These are phyloP conservation scores for Aegle marmelos DNA, from an alignment of 345 rosid species.

Conservation along the genomic window DNA sequence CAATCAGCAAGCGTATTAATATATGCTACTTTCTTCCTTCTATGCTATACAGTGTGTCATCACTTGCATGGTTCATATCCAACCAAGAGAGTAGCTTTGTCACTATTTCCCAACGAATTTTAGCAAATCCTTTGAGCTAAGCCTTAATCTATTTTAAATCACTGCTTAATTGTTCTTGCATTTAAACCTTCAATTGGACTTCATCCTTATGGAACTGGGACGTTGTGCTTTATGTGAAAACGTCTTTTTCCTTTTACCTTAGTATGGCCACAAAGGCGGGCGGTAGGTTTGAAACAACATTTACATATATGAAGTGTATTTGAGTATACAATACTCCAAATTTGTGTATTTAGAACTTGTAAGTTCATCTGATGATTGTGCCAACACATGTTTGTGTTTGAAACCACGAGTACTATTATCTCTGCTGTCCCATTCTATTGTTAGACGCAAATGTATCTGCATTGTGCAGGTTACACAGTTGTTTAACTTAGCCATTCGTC, in stretches of 20 bases:
- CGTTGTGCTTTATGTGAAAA: not conserved
- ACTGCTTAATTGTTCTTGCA: not conserved
- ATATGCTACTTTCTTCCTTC: slow-evolving; percentile 21
- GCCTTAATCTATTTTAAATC: slow-evolving; percentile 3
- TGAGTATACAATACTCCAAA: not conserved
- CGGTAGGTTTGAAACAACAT: not conserved
- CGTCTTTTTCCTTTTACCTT: not conserved
- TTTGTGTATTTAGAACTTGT: not conserved
- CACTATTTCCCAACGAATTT: slow-evolving; percentile 91
- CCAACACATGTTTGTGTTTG: not conserved
- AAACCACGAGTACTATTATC: too few species aligned
- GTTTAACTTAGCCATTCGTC: too few species aligned
- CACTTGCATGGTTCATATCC: slow-evolving; percentile 99
- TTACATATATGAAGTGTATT: not conserved
- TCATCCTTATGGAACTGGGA: not conserved
- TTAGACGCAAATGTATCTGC: too few species aligned
- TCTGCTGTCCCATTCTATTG: too few species aligned
- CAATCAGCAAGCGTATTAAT: not conserved
- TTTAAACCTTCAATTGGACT: not conserved
- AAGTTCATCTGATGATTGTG: not conserved
- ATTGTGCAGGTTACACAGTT: too few species aligned
- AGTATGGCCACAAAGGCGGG: not conserved
- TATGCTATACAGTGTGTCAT: slow-evolving; percentile 75
- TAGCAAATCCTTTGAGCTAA: slow-evolving; percentile 94
- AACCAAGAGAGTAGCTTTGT: slow-evolving; percentile 99